Evolutionary conservation across 1,284 basidiomycete genomes (phyloP).

Genomic region (Boletus smithii): DNA sequence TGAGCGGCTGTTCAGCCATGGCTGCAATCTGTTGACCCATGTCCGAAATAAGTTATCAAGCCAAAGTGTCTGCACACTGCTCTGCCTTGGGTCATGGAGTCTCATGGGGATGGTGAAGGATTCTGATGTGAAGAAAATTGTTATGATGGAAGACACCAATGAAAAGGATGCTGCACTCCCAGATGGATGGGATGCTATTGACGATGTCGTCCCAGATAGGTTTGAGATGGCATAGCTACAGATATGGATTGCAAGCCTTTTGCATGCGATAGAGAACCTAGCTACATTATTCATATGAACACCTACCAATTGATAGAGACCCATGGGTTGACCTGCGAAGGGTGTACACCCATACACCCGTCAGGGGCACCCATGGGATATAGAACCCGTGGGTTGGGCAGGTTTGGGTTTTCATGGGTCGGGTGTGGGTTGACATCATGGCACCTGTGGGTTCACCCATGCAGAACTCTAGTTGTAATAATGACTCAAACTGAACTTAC

Average conservation of each 20-base stretch:
- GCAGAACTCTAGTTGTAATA: no score
- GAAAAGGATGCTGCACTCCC: background rate
- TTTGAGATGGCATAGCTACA: background rate
- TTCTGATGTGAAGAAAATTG: slow-evolving; percentile 1
- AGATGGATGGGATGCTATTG: background rate
- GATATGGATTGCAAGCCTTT: background rate
- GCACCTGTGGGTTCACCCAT: no score
- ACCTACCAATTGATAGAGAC: background rate
- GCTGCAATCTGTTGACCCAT: background rate
- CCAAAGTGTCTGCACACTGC: background rate
- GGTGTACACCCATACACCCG: no score
- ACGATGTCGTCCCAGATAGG: background rate
- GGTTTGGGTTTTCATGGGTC: no score
- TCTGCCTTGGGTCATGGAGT: slow-evolving; percentile 6
- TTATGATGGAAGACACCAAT: background rate
- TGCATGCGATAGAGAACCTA: background rate
- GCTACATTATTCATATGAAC: no score
- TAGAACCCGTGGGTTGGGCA: no score
- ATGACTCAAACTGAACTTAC: no score
- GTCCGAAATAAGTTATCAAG: slow-evolving; percentile 1
- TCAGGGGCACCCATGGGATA: no score
- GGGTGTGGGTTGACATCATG: no score
- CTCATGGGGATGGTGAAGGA: slow-evolving; percentile 5
- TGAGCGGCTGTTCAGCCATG: background rate
- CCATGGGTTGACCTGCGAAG: background rate